Conservation (phyloP, 805 yeast species). For the Candida endomychidarum region DNA sequence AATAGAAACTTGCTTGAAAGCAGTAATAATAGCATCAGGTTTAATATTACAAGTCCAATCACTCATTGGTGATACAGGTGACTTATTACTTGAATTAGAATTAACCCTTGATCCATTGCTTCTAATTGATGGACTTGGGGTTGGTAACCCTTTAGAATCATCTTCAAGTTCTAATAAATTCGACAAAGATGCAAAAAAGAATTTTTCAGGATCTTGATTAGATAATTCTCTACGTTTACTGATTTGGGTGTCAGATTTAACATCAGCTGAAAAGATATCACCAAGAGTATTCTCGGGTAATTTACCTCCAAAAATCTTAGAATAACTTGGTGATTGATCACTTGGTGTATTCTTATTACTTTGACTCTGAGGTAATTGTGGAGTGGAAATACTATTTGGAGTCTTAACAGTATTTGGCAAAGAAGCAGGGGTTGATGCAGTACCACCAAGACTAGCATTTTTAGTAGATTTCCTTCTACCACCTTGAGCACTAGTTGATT, state of each 20-base stretch:
- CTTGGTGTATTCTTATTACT: conserved; percentile 44
- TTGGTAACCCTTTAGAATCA: conserved; percentile 18
- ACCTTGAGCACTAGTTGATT: conserved; percentile 18
- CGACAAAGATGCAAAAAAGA: conserved; percentile 51
- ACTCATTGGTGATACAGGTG: conserved; percentile 41
- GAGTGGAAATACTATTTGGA: conserved; percentile 44
- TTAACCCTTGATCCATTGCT: conserved; percentile 10
- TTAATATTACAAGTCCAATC: conserved; percentile 48
- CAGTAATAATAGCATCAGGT: conserved; percentile 44
- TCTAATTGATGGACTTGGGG: conserved; percentile 16
- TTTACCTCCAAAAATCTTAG: conserved; percentile 13
- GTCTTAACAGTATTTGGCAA: conserved; percentile 42
- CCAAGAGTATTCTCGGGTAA: conserved; percentile 20
- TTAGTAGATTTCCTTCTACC: conserved; percentile 22
- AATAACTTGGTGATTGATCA: conserved; percentile 36
- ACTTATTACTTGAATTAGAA: conserved; percentile 16
- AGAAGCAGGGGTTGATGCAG: conserved; percentile 39
- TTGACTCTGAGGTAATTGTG: conserved; percentile 35
- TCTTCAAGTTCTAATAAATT: conserved; percentile 49
- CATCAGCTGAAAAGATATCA: conserved; percentile 22
- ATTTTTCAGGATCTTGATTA: conserved; percentile 45
- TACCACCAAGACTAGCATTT: conserved; percentile 34
- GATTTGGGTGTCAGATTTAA: conserved; percentile 39
- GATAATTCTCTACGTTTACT: conserved; percentile 48
- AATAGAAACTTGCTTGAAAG: conserved; percentile 45